Evolutionary conservation across 345 rosid genomes (phyloP).

Genomic region (Boechera stricta): DNA sequence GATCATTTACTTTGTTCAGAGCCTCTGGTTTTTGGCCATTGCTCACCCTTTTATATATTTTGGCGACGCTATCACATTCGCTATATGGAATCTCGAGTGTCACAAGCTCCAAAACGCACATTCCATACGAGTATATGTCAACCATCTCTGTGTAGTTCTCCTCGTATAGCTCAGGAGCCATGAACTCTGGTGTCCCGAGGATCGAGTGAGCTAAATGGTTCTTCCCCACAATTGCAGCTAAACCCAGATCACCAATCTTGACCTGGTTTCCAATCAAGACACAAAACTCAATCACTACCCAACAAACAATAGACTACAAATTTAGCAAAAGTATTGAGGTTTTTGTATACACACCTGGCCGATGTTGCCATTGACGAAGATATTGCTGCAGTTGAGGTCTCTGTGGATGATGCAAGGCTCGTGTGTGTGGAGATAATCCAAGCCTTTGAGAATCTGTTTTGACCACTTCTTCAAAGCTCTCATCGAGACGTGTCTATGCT

Average conservation of each 20-base stretch:
- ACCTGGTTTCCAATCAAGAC: constrained; percentile 50
- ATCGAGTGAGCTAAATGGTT: constrained; percentile 76
- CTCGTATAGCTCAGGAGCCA: constrained; percentile 94
- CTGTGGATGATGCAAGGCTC: constrained; percentile 89
- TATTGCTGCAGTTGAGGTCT: constrained; percentile 91
- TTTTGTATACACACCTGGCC: constrained; percentile 61
- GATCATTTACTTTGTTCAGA: constrained; percentile 60
- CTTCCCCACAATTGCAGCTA: constrained; percentile 80
- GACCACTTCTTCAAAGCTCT: constrained; percentile 94
- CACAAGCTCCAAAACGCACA: constrained; percentile 89
- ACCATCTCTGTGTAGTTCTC: constrained; percentile 81
- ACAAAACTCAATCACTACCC: background rate
- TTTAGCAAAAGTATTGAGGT: background rate
- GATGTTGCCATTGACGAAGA: constrained; percentile 81
- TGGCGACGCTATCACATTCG: constrained; percentile 76
- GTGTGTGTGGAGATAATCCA: constrained; percentile 76
- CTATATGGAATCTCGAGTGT: constrained; percentile 76
- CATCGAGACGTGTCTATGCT: constrained; percentile 77
- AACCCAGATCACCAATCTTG: constrained; percentile 88
- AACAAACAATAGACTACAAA: background rate
- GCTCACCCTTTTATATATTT: constrained; percentile 80
- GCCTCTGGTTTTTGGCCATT: constrained; percentile 73
- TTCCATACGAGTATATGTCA: constrained; percentile 85
- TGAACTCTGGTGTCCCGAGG: constrained; percentile 88
- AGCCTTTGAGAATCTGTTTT: constrained; percentile 75